A percentile compares a stretch with the other conserved stretches of the same genome.
phyloP scores from a whole-genome alignment of 495 filamentous ascomycete species.

The Terfezia claveryi region DNA sequence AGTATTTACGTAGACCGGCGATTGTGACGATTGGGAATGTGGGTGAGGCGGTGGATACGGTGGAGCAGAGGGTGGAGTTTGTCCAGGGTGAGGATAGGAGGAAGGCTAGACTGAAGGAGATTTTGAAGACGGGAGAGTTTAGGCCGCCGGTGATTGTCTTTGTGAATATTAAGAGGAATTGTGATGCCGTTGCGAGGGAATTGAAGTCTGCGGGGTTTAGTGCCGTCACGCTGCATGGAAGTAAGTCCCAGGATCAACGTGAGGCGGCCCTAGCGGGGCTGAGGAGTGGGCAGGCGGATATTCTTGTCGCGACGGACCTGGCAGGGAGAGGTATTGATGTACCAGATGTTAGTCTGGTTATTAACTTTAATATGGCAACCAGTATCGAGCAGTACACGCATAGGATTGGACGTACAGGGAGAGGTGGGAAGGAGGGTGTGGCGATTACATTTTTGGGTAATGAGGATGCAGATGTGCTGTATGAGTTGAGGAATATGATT shows the following conservation, averaged over 20 bases:
- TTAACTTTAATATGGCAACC: constrained; percentile 98
- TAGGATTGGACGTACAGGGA: constrained; percentile 89
- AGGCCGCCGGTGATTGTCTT: constrained; percentile 91
- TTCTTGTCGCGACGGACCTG: constrained; percentile 93
- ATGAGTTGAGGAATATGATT: constrained; percentile 91
- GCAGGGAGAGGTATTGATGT: constrained; percentile 98
- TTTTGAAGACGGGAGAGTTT: constrained; percentile 70
- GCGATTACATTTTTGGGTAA: constrained; percentile 89
- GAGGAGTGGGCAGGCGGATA: constrained; percentile 53
- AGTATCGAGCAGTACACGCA: constrained; percentile 94
- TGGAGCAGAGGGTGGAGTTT: constrained; percentile 93
- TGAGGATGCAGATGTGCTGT: constrained; percentile 84
- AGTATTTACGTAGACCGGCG: constrained; percentile 82
- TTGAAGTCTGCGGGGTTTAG: constrained; percentile 90
- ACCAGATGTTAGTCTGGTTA: constrained; percentile 72
- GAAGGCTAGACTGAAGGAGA: constrained; percentile 87
- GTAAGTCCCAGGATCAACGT: constrained; percentile 93
- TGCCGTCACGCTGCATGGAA: constrained; percentile 77
- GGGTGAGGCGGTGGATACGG: constrained; percentile 95
- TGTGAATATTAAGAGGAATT: constrained; percentile 99
- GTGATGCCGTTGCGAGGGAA: constrained; percentile 82
- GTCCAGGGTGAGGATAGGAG: constrained; percentile 82
- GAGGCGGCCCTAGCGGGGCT: constrained; percentile 81
- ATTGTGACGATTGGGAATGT: constrained; percentile 88
- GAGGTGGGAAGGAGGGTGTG: constrained; percentile 94